Conservation (phyloP, 2,329 filamentous ascomycete species). For the Monosporascus ibericus region DNA sequence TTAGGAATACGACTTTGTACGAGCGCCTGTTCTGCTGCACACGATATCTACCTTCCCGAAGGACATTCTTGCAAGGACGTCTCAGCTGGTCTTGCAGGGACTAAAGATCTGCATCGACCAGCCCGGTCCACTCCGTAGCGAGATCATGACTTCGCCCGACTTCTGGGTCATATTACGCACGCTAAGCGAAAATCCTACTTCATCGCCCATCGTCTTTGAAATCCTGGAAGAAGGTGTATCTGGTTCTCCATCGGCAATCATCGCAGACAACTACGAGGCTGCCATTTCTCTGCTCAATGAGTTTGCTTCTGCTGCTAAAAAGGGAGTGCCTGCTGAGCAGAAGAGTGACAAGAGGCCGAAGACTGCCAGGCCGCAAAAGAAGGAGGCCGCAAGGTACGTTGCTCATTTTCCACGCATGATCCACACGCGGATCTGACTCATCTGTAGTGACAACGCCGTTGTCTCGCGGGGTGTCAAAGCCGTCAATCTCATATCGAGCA, state of each 20-base stretch:
- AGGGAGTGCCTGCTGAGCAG: constrained; percentile 65
- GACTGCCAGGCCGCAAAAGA: constrained; percentile 40
- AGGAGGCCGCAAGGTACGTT: constrained; percentile 49
- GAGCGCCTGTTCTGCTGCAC: constrained; percentile 86
- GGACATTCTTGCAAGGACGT: constrained; percentile 68
- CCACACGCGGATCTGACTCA: background rate
- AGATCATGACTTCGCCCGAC: constrained; percentile 93
- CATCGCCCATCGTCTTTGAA: constrained; percentile 73
- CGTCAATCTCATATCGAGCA: constrained; percentile 71
- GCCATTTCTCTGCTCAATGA: constrained; percentile 79
- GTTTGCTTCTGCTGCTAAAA: constrained; percentile 77
- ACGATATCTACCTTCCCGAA: constrained; percentile 83
- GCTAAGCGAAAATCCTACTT: constrained; percentile 62
- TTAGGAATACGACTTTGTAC: constrained; percentile 83
- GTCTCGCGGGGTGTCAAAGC: constrained; percentile 76
- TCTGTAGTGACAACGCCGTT: constrained; percentile 58
- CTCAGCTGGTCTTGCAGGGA: constrained; percentile 70
- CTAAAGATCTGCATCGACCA: constrained; percentile 74
- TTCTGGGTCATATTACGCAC: constrained; percentile 89
- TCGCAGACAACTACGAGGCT: constrained; percentile 92
- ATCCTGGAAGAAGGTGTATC: constrained; percentile 75
- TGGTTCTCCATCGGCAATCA: constrained; percentile 73
- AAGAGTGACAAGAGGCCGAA: constrained; percentile 48
- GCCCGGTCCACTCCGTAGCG: constrained; percentile 72
- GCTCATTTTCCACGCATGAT: background rate